These are phyloP conservation scores for Apiotrichum akiyoshidainum DNA, from an alignment of 1,284 basidiomycete species.

Conservation along the genomic window DNA sequence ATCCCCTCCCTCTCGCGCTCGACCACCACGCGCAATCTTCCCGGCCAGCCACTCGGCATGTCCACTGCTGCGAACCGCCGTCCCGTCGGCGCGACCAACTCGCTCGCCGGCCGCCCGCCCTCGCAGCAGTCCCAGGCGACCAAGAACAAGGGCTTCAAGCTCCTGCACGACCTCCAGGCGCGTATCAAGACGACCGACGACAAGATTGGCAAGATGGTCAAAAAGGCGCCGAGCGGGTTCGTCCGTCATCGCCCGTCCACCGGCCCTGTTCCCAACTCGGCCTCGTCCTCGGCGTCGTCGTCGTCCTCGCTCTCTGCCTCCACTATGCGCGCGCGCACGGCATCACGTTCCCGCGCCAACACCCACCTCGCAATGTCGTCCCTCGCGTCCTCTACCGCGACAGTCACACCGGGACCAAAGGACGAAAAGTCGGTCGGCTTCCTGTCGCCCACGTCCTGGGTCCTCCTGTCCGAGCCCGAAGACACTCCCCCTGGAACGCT, in stretches of 20 bases:
- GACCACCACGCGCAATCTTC: conserved; percentile 39
- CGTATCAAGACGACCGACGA: conserved; percentile 44
- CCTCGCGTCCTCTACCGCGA: conserved; percentile 4
- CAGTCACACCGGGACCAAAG: not conserved
- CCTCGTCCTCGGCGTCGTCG: not conserved
- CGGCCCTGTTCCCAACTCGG: not conserved
- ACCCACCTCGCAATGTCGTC: conserved; percentile 1
- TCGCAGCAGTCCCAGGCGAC: conserved; percentile 18
- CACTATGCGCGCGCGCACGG: conserved; percentile 16
- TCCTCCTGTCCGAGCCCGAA: conserved; percentile 40
- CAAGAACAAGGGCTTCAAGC: conserved; percentile 38
- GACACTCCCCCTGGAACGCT: conserved; percentile 25
- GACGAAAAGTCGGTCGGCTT: conserved; percentile 14
- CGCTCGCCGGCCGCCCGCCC: not conserved
- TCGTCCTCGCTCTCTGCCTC: not conserved
- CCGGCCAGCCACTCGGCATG: conserved; percentile 13
- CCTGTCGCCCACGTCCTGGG: conserved; percentile 43
- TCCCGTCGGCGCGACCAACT: too few relatives aligned
- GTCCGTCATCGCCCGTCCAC: not conserved
- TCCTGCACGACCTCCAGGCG: conserved; percentile 43
- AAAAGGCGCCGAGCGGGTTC: conserved; percentile 3
- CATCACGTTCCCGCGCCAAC: conserved; percentile 10
- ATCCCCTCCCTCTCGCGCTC: conserved; percentile 36
- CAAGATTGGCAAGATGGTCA: conserved; percentile 28
- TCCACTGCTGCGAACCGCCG: conserved; percentile 1